Evolutionary conservation across 2,329 filamentous ascomycete genomes (phyloP).

Genomic region (Conoideocrella luteorostrata): DNA sequence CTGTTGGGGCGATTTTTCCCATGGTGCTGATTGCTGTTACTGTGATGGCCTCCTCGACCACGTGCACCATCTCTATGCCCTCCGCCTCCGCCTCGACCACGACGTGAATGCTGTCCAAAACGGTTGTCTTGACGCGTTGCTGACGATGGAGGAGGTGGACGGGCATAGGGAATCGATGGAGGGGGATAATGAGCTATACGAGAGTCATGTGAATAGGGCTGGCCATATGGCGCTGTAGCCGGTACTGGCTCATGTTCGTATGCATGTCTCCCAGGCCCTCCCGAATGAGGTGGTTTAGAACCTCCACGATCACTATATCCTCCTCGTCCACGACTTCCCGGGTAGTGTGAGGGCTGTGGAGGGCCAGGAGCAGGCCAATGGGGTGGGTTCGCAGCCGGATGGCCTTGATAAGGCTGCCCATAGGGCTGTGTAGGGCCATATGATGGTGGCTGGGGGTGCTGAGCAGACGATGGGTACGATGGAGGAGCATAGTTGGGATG

Average conservation of each 20-base stretch:
- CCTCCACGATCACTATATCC: slow-evolving; percentile 40
- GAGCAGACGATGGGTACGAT: slow-evolving; percentile 34
- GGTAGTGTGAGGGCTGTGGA: slow-evolving; percentile 28
- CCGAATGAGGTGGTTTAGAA: slow-evolving; percentile 24
- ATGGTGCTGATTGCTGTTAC: slow-evolving; percentile 26
- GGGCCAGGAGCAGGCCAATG: slow-evolving; percentile 22
- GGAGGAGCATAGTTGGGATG: slow-evolving; percentile 55
- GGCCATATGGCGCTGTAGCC: slow-evolving; percentile 29
- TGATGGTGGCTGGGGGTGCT: slow-evolving; percentile 37
- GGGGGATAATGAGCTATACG: slow-evolving; percentile 30
- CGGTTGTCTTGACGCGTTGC: slow-evolving; percentile 28
- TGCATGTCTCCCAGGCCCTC: slow-evolving; percentile 26
- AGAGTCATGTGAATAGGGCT: slow-evolving; percentile 35
- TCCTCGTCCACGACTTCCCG: slow-evolving; percentile 37
- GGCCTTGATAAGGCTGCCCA: slow-evolving; percentile 27
- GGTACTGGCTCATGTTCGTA: slow-evolving; percentile 26
- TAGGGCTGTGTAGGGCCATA: slow-evolving; percentile 36
- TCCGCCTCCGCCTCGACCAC: slow-evolving; percentile 26
- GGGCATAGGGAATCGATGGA: slow-evolving; percentile 30
- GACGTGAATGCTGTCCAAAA: slow-evolving; percentile 27
- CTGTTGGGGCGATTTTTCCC: slow-evolving; percentile 35
- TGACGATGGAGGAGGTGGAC: slow-evolving; percentile 30
- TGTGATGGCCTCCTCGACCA: slow-evolving; percentile 32
- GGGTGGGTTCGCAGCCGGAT: slow-evolving; percentile 17
- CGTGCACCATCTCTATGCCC: slow-evolving; percentile 31